These are phyloP conservation scores for Mortierella sp. DNA, from an alignment of 371 early-diverging fungal species.

Conservation along the genomic window DNA sequence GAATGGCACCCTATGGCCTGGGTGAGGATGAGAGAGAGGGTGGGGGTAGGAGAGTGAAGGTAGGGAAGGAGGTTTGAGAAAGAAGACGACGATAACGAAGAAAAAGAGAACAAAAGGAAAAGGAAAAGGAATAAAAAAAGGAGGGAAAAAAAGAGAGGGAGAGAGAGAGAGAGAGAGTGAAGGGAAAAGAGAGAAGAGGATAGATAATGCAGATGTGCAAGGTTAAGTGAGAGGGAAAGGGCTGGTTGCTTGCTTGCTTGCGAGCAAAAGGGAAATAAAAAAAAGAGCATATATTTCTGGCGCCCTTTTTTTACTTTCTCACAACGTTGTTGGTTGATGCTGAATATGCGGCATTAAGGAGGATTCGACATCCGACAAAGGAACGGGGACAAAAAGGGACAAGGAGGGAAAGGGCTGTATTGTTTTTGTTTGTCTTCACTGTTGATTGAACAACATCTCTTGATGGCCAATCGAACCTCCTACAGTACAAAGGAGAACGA, in stretches of 20 bases:
- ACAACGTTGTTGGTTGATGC: not conserved
- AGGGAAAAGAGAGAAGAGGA: slow-evolving; percentile 1
- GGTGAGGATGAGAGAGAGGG: slow-evolving; percentile 9
- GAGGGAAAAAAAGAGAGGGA: not conserved
- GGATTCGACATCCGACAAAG: slow-evolving; percentile 1
- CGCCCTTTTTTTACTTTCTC: slow-evolving; percentile 5
- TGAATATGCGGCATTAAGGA: not conserved
- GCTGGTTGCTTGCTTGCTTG: not conserved
- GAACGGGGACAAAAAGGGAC: not conserved
- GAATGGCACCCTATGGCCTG: slow-evolving; percentile 35
- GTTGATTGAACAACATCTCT: not conserved
- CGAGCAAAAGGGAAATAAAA: not conserved
- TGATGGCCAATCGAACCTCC: not conserved
- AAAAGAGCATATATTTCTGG: slow-evolving; percentile 15
- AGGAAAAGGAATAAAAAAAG: not conserved
- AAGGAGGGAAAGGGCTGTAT: not conserved
- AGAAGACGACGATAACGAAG: not conserved
- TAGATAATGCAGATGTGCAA: not conserved
- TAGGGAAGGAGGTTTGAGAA: not conserved
- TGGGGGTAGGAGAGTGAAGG: not conserved
- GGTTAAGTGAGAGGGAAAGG: not conserved
- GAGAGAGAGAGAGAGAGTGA: not conserved
- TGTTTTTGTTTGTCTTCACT: not conserved
- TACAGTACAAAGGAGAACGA: too few species aligned
- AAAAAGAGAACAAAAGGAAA: not conserved